These are phyloP conservation scores for Syzygium grande DNA, from an alignment of 345 rosid species.

Conservation along the genomic window DNA sequence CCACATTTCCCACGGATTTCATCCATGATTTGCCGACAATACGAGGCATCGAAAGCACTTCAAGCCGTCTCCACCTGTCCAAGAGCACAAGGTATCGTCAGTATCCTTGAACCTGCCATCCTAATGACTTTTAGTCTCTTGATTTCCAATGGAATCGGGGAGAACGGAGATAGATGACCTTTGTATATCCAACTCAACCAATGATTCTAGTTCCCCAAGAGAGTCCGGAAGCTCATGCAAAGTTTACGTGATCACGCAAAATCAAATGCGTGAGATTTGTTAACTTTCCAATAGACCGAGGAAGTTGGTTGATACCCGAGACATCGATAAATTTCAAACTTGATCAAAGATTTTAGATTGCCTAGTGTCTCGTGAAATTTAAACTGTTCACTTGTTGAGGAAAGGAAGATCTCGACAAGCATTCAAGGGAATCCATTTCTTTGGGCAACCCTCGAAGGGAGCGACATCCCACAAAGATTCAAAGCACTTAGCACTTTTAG, in stretches of 20 bases:
- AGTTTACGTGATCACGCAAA: accelerated
- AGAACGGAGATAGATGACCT: too few relatives aligned
- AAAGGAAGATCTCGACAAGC: background rate
- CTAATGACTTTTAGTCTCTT: background rate
- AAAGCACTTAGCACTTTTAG: background rate
- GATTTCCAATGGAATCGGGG: background rate
- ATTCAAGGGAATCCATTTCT: background rate
- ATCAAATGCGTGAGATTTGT: background rate
- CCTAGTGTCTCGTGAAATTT: background rate
- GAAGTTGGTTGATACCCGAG: background rate
- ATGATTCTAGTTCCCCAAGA: background rate
- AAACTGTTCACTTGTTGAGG: accelerated
- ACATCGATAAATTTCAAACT: accelerated
- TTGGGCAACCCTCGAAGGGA: background rate
- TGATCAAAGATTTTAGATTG: background rate
- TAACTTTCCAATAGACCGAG: background rate
- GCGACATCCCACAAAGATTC: accelerated
- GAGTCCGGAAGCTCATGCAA: background rate
- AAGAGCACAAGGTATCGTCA: background rate
- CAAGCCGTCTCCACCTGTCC: background rate
- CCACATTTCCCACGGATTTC: background rate
- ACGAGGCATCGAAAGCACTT: background rate
- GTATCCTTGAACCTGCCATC: background rate
- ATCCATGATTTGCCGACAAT: background rate
- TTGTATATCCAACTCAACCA: background rate